Percentiles rank a stretch among this genome's conserved stretches.
Evolutionary conservation across 495 filamentous ascomycete genomes (phyloP).

Genomic region (Cercophora newfieldiana): DNA sequence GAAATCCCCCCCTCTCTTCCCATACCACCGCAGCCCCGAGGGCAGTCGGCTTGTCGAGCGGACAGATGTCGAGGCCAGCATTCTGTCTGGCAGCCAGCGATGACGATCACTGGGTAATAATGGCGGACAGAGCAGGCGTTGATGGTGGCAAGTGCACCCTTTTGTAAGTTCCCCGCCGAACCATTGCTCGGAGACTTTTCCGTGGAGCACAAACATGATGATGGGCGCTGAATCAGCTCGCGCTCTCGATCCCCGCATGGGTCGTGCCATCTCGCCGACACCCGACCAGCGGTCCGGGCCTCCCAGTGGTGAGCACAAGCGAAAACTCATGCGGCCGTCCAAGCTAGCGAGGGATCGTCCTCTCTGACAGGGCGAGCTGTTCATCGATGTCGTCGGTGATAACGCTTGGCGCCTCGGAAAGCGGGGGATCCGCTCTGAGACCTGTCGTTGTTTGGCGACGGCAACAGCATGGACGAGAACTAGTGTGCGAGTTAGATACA

Average conservation of each 20-base stretch:
- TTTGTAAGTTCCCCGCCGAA: slow-evolving; percentile 7
- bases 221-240: slow-evolving; percentile 26
- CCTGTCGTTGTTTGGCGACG: slow-evolving; percentile 5
- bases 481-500: not conserved
- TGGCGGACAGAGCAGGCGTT: not conserved
- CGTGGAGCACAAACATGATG: not conserved
- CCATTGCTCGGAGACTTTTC: not conserved
- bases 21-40: slow-evolving; percentile 28
- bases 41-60: slow-evolving; percentile 31
- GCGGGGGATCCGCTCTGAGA: not conserved
- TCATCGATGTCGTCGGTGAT: slow-evolving; percentile 1
- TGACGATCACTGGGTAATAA: not conserved
- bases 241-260: slow-evolving; percentile 9
- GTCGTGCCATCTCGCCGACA: not conserved
- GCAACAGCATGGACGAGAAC: not conserved
- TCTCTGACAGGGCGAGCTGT: slow-evolving; percentile 4
- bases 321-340: slow-evolving; percentile 3
- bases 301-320: not conserved
- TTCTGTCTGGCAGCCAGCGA: not conserved
- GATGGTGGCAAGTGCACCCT: not conserved
- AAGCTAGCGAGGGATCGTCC: not conserved
- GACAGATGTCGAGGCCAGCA: slow-evolving; percentile 25
- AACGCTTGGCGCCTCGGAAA: not conserved
- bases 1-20: slow-evolving; percentile 28
- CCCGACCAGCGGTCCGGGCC: not conserved